Conservation (phyloP, 78 protist species). For the Paulinella micropora region DNA sequence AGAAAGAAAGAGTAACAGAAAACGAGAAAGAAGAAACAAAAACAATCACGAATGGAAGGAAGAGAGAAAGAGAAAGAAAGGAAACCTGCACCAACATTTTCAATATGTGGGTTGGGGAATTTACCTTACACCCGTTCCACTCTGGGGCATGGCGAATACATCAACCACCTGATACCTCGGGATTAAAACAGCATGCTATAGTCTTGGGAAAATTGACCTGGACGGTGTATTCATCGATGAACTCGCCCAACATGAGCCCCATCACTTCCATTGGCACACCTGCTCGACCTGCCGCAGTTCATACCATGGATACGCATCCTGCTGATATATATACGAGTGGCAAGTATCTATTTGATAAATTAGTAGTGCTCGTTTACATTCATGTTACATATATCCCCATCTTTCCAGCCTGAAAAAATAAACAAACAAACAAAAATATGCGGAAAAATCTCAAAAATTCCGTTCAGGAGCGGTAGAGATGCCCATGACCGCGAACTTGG, state of each 20-base stretch:
- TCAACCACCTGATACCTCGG: conserved; percentile 59
- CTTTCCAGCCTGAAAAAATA: no score
- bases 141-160: conserved; percentile 98
- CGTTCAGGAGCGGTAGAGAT: no score
- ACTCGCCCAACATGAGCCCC: conserved; percentile 99
- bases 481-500: no score
- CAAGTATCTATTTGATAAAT: neutral
- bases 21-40: no score
- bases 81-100: no score
- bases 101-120: no score
- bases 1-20: no score
- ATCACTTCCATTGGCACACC: conserved; percentile 99
- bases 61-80: no score
- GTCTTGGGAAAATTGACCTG: neutral
- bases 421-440: no score
- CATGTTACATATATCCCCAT: neutral
- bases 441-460: no score
- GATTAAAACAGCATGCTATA: neutral
- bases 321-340: neutral
- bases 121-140: conserved; percentile 58
- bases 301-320: neutral
- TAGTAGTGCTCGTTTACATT: neutral
- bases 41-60: no score
- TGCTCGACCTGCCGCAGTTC: conserved; percentile 78
- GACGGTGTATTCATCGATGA: conserved; percentile 98